phyloP scores from a whole-genome alignment of 768 basidiomycete genomes.

The Pisolithus albus region DNA sequence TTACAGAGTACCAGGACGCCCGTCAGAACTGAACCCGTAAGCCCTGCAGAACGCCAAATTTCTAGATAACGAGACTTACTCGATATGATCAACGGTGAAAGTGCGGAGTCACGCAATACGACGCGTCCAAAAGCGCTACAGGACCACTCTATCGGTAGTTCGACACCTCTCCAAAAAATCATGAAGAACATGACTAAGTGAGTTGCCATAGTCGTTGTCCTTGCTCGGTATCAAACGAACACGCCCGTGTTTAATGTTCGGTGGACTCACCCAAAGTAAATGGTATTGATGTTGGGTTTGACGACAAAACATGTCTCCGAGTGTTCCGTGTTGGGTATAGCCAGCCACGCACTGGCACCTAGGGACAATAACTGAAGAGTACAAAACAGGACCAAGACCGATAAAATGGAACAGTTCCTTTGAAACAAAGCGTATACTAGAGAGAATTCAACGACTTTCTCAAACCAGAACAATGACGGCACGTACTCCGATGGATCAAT shows the following conservation, averaged over 20 bases:
- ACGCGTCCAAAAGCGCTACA: slow-evolving; percentile 3
- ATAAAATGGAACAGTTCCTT: slow-evolving; percentile 2
- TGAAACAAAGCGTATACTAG: slow-evolving; percentile 16
- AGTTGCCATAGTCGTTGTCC: slow-evolving; percentile 15
- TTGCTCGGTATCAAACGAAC: slow-evolving; percentile 1
- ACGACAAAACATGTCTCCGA: slow-evolving; percentile 12
- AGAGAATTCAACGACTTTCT: neutral
- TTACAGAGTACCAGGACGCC: slow-evolving; percentile 15
- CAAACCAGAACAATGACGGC: neutral
- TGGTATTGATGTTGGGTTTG: slow-evolving; percentile 5
- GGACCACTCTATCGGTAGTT: slow-evolving; percentile 8
- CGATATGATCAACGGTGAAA: slow-evolving; percentile 5
- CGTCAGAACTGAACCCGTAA: slow-evolving; percentile 9
- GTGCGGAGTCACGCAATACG: slow-evolving; percentile 12
- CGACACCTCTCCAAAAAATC: slow-evolving; percentile 13
- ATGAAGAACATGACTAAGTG: slow-evolving; percentile 10
- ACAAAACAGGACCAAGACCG: slow-evolving; percentile 6
- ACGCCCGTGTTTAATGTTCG: too few species aligned
- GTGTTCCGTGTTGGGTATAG: slow-evolving; percentile 6
- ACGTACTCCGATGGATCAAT: slow-evolving; percentile 16
- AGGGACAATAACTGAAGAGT: slow-evolving; percentile 10
- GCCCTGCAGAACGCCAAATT: neutral
- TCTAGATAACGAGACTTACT: slow-evolving; percentile 4
- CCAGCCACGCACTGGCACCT: slow-evolving; percentile 8
- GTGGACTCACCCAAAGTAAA: slow-evolving; percentile 14